Evolutionary conservation across 108 stramenopile genomes (phyloP).

Genomic region (Phaeodactylum tricornutum): DNA sequence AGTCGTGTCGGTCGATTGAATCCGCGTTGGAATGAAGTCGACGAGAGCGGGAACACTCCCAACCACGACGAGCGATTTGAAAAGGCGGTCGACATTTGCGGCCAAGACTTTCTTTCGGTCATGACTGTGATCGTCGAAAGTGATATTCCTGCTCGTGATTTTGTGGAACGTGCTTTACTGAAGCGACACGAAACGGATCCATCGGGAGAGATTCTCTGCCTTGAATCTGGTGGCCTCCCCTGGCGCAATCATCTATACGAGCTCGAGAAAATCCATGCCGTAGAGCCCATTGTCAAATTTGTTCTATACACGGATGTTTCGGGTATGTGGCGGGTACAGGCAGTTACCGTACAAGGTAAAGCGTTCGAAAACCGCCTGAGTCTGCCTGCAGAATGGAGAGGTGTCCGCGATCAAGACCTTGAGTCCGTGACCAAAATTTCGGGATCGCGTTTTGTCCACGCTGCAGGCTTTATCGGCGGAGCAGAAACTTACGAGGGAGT

Average conservation of each 20-base stretch:
- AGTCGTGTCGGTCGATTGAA: constrained; percentile 82
- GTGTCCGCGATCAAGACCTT: constrained; percentile 88
- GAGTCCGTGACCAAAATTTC: constrained; percentile 59
- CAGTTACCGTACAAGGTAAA: constrained; percentile 89
- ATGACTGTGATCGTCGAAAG: constrained; percentile 72
- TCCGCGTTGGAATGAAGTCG: constrained; percentile 89
- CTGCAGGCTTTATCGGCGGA: constrained; percentile 97
- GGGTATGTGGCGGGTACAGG: constrained; percentile 97
- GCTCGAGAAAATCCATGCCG: constrained; percentile 59
- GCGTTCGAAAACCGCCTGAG: constrained; percentile 84
- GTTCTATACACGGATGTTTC: constrained; percentile 88
- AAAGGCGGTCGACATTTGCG: constrained; percentile 74
- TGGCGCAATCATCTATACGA: constrained; percentile 93
- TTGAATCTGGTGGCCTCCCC: constrained; percentile 79
- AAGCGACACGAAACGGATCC: constrained; percentile 52
- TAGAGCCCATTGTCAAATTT: constrained; percentile 77
- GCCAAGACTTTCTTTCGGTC: constrained; percentile 74
- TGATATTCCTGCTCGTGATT: constrained; percentile 86
- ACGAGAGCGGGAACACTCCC: constrained; percentile 34
- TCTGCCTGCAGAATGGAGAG: constrained; percentile 90
- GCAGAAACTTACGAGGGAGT: constrained; percentile 90
- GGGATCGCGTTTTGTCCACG: constrained; percentile 91
- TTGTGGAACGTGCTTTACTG: constrained; percentile 74
- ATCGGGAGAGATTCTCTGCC: constrained; percentile 70
- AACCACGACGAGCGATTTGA: constrained; percentile 83